Percentiles rank a stretch among this genome's conserved stretches.
Evolutionary conservation across 2,329 filamentous ascomycete genomes (phyloP).

Genomic region (Cladophialophora exuberans): DNA sequence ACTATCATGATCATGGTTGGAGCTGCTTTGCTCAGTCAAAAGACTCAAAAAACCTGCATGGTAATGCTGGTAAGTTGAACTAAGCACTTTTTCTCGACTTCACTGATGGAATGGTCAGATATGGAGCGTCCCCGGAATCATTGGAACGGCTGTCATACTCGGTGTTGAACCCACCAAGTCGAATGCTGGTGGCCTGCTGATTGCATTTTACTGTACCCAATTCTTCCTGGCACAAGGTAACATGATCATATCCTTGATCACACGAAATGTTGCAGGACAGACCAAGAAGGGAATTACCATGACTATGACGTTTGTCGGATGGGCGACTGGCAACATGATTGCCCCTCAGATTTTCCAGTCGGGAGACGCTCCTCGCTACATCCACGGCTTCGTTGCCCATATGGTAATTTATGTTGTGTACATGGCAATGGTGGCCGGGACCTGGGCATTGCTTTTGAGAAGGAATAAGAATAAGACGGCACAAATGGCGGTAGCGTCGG

Average conservation of each 20-base stretch:
- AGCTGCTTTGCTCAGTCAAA: background rate
- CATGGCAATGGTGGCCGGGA: too few species aligned
- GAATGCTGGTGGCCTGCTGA: too few species aligned
- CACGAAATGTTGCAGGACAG: conserved; percentile 71
- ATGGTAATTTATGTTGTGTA: too few species aligned
- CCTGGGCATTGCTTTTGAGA: too few species aligned
- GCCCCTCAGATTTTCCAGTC: background rate
- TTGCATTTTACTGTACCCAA: conserved; percentile 75
- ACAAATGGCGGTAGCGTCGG: too few species aligned
- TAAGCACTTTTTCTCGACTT: too few species aligned
- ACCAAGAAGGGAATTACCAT: conserved; percentile 73
- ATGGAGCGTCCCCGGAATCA: too few species aligned
- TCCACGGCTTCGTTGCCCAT: background rate
- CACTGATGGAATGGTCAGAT: too few species aligned
- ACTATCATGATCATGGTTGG: background rate
- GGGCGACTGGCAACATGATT: conserved; percentile 70
- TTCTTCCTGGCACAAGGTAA: conserved; percentile 78
- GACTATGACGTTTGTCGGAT: conserved; percentile 71
- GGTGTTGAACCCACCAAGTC: too few species aligned
- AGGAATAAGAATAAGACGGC: too few species aligned
- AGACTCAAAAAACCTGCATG: background rate
- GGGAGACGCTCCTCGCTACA: background rate
- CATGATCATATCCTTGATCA: conserved; percentile 67
- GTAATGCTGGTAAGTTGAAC: background rate
- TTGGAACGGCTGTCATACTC: too few species aligned